Evolutionary conservation across 495 filamentous ascomycete species (phyloP).

Genomic region (Neurospora sp.): DNA sequence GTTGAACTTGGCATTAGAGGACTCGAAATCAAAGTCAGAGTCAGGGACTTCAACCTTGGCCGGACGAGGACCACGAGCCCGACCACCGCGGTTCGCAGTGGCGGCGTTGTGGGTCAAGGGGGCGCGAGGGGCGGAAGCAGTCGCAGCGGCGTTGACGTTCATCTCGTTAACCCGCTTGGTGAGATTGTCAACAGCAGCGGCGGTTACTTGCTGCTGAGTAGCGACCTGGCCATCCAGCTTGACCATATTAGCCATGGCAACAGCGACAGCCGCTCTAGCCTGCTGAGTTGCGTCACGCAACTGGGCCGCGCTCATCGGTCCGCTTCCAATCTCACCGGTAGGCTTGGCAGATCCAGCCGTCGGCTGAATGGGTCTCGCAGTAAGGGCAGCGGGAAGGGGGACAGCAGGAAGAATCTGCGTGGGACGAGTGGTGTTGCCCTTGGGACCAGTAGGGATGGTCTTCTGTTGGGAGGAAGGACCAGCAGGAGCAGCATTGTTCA

Average conservation of each 20-base stretch:
- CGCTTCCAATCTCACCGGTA: conserved; percentile 23
- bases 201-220: conserved; percentile 32
- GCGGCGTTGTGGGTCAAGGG: conserved; percentile 14
- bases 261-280: conserved; percentile 76
- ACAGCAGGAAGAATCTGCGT: conserved; percentile 38
- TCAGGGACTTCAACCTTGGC: conserved; percentile 78
- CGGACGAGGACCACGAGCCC: conserved; percentile 41
- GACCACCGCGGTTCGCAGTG: conserved; percentile 39
- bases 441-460: conserved; percentile 50
- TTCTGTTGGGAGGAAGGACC: conserved; percentile 25
- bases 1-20: conserved; percentile 93
- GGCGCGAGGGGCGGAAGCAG: neutral
- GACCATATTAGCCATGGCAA: conserved; percentile 74
- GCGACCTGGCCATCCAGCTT: conserved; percentile 34
- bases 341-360: conserved; percentile 22
- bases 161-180: conserved; percentile 82
- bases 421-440: conserved; percentile 33
- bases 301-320: conserved; percentile 20
- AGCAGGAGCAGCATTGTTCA: conserved; percentile 26
- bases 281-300: conserved; percentile 68
- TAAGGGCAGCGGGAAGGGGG: conserved; percentile 64
- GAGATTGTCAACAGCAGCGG: conserved; percentile 59
- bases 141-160: conserved; percentile 49
- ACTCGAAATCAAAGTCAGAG: conserved; percentile 87
- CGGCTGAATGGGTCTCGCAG: conserved; percentile 29